These are phyloP conservation scores for Drechslerella stenobrocha DNA, from an alignment of 2,329 filamentous ascomycete genomes.

Conservation along the genomic window DNA sequence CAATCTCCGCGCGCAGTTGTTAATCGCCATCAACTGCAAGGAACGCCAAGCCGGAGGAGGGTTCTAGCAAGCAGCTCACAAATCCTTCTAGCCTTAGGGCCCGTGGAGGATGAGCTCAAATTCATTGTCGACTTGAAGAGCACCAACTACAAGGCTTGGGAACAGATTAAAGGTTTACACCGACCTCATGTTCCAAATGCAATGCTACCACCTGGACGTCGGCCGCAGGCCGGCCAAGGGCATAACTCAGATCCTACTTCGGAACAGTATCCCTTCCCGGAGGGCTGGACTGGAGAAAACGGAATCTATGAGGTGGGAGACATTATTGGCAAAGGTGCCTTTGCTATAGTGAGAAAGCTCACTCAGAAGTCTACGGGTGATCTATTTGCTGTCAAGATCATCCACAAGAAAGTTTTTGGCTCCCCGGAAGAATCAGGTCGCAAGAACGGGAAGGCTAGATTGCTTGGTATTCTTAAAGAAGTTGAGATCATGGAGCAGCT, in stretches of 20 bases:
- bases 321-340: constrained; percentile 86
- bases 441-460: constrained; percentile 44
- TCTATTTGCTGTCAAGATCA: constrained; percentile 87
- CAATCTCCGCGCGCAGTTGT: constrained; percentile 32
- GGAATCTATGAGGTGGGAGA: constrained; percentile 77
- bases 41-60: constrained; percentile 52
- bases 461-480: constrained; percentile 74
- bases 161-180: constrained; percentile 23
- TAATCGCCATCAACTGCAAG: constrained; percentile 30
- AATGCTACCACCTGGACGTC: constrained; percentile 42
- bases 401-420: constrained; percentile 81
- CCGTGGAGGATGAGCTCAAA: constrained; percentile 65
- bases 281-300: constrained; percentile 78
- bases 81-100: constrained; percentile 53
- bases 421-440: constrained; percentile 35
- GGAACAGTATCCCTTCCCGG: constrained; percentile 55
- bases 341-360: constrained; percentile 89
- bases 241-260: constrained; percentile 42
- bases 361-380: constrained; percentile 81
- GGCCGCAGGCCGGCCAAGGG: constrained; percentile 38
- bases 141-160: constrained; percentile 32
- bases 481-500: constrained; percentile 92
- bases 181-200: constrained; percentile 14
- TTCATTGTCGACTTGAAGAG: constrained; percentile 82
- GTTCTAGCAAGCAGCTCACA: constrained; percentile 54